phyloP scores from a whole-genome alignment of 352 stramenopile genomes.

The Aphanomyces cochlioides region DNA sequence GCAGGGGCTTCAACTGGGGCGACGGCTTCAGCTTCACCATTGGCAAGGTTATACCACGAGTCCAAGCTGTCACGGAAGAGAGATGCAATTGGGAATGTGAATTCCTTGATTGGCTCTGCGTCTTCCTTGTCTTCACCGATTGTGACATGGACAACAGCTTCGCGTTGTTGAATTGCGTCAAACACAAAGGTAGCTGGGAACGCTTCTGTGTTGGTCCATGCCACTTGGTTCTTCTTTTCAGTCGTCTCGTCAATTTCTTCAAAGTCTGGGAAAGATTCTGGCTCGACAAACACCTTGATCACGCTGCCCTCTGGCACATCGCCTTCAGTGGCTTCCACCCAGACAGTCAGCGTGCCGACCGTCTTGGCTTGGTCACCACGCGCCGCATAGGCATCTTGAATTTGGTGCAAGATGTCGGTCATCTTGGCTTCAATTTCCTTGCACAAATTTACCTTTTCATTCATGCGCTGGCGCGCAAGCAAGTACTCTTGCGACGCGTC shows the following conservation, averaged over 20 bases:
- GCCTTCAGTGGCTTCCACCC: conserved; percentile 54
- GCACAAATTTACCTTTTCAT: conserved; percentile 73
- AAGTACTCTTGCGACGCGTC: conserved; percentile 79
- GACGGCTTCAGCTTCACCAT: conserved; percentile 35
- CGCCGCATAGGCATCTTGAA: conserved; percentile 50
- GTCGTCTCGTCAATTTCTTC: conserved; percentile 50
- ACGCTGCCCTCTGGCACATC: conserved; percentile 47
- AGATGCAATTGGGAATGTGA: conserved; percentile 70
- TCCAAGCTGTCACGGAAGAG: conserved; percentile 68
- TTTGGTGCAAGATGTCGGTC: conserved; percentile 63
- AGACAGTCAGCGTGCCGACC: conserved; percentile 65
- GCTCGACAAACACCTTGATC: conserved; percentile 68
- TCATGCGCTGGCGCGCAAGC: conserved; percentile 68
- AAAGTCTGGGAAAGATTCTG: conserved; percentile 43
- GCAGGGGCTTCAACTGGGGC: conserved; percentile 20
- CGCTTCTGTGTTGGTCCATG: conserved; percentile 29
- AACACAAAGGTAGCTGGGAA: conserved; percentile 76
- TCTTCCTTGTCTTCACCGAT: conserved; percentile 54
- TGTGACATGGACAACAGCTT: conserved; percentile 70
- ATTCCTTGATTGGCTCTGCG: conserved; percentile 60
- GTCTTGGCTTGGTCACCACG: conserved; percentile 47
- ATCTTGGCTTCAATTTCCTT: conserved; percentile 73
- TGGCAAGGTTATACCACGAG: conserved; percentile 61
- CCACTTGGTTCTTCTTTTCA: conserved; percentile 48
- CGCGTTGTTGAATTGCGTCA: conserved; percentile 75